Base-by-base conservation (phyloP, 1,284 basidiomycete species). In the Sporisorium sorghi region DNA sequence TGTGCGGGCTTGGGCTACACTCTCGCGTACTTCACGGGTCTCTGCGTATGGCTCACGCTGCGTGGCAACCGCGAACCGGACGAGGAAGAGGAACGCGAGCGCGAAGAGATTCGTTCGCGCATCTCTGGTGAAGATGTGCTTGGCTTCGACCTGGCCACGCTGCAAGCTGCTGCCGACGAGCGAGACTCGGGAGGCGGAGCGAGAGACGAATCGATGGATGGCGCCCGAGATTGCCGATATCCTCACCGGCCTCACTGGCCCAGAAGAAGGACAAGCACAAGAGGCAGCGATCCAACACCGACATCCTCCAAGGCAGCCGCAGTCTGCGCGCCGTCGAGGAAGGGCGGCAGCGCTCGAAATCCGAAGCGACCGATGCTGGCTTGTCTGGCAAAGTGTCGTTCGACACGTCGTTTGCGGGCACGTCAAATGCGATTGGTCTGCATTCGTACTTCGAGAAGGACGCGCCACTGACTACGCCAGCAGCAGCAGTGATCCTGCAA, bases 41-140 rank as follows among this genome's bases (percentile, higher is more conserved):
- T 80, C 12, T 80, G 78, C 43, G 76, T 80, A 2, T 80, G 78
- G 78, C 66, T 80, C 17, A 80, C 68, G 8, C 54, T 80, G 17
- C 55, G 78, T 5, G 76, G 78, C 42, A 78, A 80, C 37, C 73
- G 65, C 7, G 78, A 80, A 51, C 73, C 69, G 5, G 73, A 69
- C 33, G 72, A 72, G 51, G 72, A 71, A 24, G 74, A 72, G 37
- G 72, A 74, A 40, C 61, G 66, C 32, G 72, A 69, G 42, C 66
- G 72, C 21, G 62, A 74, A 53, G 58, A 70, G 49, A 68, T 73
- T 8, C 71, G 65, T 5, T 73, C 71, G 26, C 60, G 71, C 53
- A 68, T 69, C 54, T 72, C 69, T 9, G 61, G 65, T n/a, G 71
- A 73, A 26, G 71, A 73, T 9, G 65, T 64, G 6, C 48, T 67